Evolutionary conservation across 2,329 filamentous ascomycete species (phyloP), one percentile per base, ranked within the genome.

Genomic region (Phialemonium atrogriseum): DNA sequence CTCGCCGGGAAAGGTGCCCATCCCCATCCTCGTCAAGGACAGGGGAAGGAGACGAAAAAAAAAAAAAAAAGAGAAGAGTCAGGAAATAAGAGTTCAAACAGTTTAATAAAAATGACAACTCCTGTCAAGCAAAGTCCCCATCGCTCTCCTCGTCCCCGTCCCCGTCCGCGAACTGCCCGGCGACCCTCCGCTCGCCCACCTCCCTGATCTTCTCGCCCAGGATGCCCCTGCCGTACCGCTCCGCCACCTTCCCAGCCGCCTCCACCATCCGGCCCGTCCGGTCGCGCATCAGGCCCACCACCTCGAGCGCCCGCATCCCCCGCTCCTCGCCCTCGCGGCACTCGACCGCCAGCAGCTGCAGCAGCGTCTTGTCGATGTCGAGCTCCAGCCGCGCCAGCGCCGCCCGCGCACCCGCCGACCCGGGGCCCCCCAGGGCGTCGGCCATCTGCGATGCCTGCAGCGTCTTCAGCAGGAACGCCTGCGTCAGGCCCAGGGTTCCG

Each of bases 301-400:
- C 73, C 60, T 98, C 93, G 21, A 98, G 64, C 1, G 89, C 89
- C 44, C 89, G 86, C 86, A 95, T 95, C 5, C 88, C 89, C 18
- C 83, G 71, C 41, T 96, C 88, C 55, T 98, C 91, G 26, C 87
- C 86, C 44, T 91, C 85, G 37, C 87, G 77, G 54, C 91, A 98
- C 63, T 96, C 91, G 6, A 81, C 66, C 3, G 85, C 88, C 50
- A 98, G 66, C 53, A 96, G 71, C 62, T 95, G 87, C 41, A 98
- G 64, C 30, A 98, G 66, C 25, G 81, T 77, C 63, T 94, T 94
- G 63, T 98, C 88, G 22, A 94, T 76, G 26, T 93, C 85, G 26
- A 93, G 64, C 55, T 94, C 84, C 34, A 86, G 70, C 23, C 76
- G 69, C 10, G 75, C 70, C 10, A 94, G 69, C 27, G 77, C 71